Evolutionary conservation across 441 rosid genomes (phyloP).

Genomic region (Aquilaria agallochum): DNA sequence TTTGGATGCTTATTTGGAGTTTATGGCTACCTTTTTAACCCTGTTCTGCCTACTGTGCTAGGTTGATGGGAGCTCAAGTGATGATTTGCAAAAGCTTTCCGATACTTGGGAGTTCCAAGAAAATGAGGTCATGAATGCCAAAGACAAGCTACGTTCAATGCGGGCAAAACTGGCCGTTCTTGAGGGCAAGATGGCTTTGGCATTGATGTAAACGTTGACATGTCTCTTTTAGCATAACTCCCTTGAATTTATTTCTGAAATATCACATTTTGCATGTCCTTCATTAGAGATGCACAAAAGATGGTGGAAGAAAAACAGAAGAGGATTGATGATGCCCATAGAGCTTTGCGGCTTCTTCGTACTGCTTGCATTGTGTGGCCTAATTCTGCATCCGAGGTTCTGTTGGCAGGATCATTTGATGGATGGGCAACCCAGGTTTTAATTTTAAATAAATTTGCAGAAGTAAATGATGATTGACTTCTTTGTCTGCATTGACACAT

Average conservation of each 20-base stretch:
- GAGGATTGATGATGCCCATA: constrained; percentile 54
- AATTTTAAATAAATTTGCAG: not conserved
- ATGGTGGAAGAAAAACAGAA: constrained; percentile 63
- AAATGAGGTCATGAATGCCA: constrained; percentile 66
- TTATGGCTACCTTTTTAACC: constrained; percentile 16
- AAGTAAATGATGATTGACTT: not conserved
- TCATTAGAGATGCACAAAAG: constrained; percentile 70
- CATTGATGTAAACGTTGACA: constrained; percentile 45
- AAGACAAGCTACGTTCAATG: constrained; percentile 57
- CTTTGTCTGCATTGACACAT: not conserved
- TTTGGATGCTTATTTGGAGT: constrained; percentile 19
- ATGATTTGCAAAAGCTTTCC: constrained; percentile 45
- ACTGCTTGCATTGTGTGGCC: constrained; percentile 76
- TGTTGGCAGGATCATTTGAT: constrained; percentile 79
- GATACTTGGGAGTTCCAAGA: constrained; percentile 88
- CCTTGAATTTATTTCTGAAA: constrained; percentile 1
- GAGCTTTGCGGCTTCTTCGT: constrained; percentile 61
- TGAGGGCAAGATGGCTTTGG: constrained; percentile 86
- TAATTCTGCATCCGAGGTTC: constrained; percentile 74
- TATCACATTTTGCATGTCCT: constrained; percentile 8
- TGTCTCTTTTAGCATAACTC: constrained; percentile 2
- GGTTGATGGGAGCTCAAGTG: constrained; percentile 33
- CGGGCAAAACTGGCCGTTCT: constrained; percentile 73
- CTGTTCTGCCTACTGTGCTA: constrained; percentile 16
- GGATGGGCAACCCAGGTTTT: constrained; percentile 82